phyloP scores from a whole-genome alignment of 2,329 filamentous ascomycete genomes.

The Alternaria incomplexa region DNA sequence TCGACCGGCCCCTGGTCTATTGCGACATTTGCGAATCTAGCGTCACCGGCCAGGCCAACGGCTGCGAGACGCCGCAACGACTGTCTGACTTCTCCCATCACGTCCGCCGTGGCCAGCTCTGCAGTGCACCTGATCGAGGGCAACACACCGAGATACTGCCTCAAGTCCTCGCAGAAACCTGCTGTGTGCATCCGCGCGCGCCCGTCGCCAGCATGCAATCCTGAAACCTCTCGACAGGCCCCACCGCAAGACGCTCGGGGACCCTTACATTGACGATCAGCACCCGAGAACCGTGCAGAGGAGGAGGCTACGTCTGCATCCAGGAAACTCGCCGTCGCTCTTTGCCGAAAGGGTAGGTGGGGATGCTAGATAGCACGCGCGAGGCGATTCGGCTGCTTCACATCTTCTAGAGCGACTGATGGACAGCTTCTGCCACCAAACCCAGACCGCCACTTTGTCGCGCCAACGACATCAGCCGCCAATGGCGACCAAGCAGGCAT shows the following conservation, averaged over 20 bases:
- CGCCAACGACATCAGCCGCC: constrained; percentile 8
- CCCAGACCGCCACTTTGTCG: constrained; percentile 14
- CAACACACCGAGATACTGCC: neutral
- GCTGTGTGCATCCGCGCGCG: neutral
- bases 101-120: neutral
- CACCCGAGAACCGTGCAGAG: neutral
- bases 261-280: constrained; percentile 1
- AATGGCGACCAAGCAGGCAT: neutral
- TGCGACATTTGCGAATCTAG: constrained; percentile 12
- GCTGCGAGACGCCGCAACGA: constrained; percentile 2
- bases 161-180: neutral
- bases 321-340: constrained; percentile 1
- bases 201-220: neutral
- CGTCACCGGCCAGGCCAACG: constrained; percentile 6
- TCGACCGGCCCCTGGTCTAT: constrained; percentile 10
- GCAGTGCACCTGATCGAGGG: neutral
- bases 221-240: neutral
- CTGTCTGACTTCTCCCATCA: neutral
- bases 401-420: neutral
- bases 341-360: constrained; percentile 9
- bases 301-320: neutral
- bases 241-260: neutral
- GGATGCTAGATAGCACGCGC: neutral
- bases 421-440: neutral
- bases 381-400: neutral